Base-by-base conservation (phyloP, 73 alveolate genomes). In the Paramecium bursaria region DNA sequence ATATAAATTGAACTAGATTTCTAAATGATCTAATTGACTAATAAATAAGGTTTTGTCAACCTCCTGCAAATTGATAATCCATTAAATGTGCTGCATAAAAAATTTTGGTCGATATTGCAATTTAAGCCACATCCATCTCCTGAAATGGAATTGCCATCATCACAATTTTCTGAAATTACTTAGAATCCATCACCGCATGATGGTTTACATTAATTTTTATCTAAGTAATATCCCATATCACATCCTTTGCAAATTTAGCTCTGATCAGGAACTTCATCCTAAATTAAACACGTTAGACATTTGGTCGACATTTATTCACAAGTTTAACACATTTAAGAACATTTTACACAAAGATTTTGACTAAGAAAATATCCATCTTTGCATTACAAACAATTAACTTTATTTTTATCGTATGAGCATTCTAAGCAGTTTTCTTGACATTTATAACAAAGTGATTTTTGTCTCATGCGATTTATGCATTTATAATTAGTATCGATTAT, bases 91-190 rank as follows among this genome's bases (percentile, higher is more conserved):
- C n/a, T n/a, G 44, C 82, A 67, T 14, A 46, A 67, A 53, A 53
- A 67, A 21, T 57, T 57, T 3, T 11, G n/a, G 44, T 67, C 82
- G 7, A 67, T 19, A 35, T 39, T 39, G 44, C 82, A 67, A 39
- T 67, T 67, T 14, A 57, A n/a, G n/a, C n/a, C 19, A 35, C 82
- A 67, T 0, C 82, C 82, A 42, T 67, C 82, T 39, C 82, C 44
- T 3, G 10, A 21, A 35, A 30, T 67, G 9, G 33, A 35, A 67
- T 67, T 67, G 2, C 82, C 82, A 35, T 67, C 82, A 39, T 67
- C 33, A n/a, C 82, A 67, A 21, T 67, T 35, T 67, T 67, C 82
- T 6, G 1, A 2, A 39, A 11, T 39, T 11, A 5, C 5, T 39
- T 7, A 7, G 11, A 7, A 7, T 7, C 11, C 49, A 5, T 39